Conservation (phyloP, 2,329 filamentous ascomycete species). For the Colletotrichum cuscutae region DNA sequence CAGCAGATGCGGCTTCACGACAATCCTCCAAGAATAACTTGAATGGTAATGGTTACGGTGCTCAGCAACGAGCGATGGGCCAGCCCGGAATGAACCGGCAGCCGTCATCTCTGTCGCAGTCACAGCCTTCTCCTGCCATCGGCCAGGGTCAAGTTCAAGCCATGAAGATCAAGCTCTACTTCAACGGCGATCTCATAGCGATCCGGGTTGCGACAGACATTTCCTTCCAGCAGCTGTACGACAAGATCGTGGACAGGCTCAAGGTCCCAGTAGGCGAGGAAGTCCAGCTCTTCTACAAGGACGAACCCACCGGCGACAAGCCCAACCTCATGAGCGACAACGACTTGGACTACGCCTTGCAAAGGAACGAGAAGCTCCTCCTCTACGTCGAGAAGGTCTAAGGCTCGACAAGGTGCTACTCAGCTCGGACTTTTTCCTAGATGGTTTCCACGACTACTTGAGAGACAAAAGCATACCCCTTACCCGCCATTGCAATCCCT, state of each 20-base stretch:
- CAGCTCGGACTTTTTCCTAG: background rate
- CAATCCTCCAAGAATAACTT: slow-evolving; percentile 74
- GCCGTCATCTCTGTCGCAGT: slow-evolving; percentile 60
- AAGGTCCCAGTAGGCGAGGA: slow-evolving; percentile 77
- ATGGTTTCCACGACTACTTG: slow-evolving; percentile 9
- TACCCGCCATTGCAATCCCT: slow-evolving; percentile 29
- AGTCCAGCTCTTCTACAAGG: slow-evolving; percentile 85
- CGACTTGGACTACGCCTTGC: slow-evolving; percentile 83
- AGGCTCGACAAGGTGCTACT: slow-evolving; percentile 24
- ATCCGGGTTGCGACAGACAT: slow-evolving; percentile 89
- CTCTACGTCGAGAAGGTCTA: slow-evolving; percentile 73
- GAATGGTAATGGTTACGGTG: slow-evolving; percentile 65
- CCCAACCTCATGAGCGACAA: slow-evolving; percentile 81
- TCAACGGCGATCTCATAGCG: slow-evolving; percentile 90
- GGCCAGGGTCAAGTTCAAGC: slow-evolving; percentile 60
- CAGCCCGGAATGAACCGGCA: slow-evolving; percentile 55
- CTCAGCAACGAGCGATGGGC: slow-evolving; percentile 46
- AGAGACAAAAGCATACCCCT: slow-evolving; percentile 30
- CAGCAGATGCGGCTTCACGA: slow-evolving; percentile 67
- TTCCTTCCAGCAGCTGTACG: slow-evolving; percentile 78
- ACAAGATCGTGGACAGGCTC: slow-evolving; percentile 86
- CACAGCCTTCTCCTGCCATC: slow-evolving; percentile 66
- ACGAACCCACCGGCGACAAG: slow-evolving; percentile 81
- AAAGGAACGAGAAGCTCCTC: slow-evolving; percentile 87
- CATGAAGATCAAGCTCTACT: slow-evolving; percentile 96